Base-by-base conservation (phyloP, 108 stramenopile species). In the Stephanodiscus triporus region DNA sequence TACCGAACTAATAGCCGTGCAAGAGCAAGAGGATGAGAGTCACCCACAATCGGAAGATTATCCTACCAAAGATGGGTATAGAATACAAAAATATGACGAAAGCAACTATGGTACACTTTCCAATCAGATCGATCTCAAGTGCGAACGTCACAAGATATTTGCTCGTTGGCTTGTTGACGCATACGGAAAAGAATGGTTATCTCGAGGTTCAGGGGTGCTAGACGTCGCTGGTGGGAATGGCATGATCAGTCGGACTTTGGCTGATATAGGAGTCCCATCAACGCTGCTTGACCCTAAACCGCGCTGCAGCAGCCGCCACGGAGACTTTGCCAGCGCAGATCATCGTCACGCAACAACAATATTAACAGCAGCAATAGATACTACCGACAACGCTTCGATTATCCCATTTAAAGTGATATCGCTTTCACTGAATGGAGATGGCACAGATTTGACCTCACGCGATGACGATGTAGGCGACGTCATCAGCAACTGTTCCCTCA, bases 181-280 rank as follows among this genome's bases (percentile, higher is more conserved):
- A 0, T 79, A 79, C 40, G 72, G 66, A 4, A 73, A 47, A 17
- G 65, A 73, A 0, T 32, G 40, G 14, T 24, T 78, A 0, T 73
- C 71, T 34, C 38, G 29, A 32, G 72, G 77, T 24, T 57, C 72
- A 6, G 77, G 77, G 13, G 81, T 85, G 22, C n/a, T 84, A 0
- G 83, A 84, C 38, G 75, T 76, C 9, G 83, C 83, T 0, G 83
- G 83, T 6, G 83, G 83, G 4, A 75, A 72, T 66, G 83, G 83
- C 37, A 66, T 34, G 68, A 76, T 76, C 22, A 57, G 64, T 26
- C 75, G 62, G 29, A 70, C 75, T 29, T 58, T 80, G 40, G 9
- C n/a, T 11, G 42, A 63, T n/a, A 45, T 72, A 4, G 79, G 68
- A 5, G 64, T 84, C 13, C 79, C 67, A 9, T 42, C 66, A 13